These are phyloP conservation scores for Larix kaempferi DNA, from an alignment of 75 land plant species.

Conservation along the genomic window DNA sequence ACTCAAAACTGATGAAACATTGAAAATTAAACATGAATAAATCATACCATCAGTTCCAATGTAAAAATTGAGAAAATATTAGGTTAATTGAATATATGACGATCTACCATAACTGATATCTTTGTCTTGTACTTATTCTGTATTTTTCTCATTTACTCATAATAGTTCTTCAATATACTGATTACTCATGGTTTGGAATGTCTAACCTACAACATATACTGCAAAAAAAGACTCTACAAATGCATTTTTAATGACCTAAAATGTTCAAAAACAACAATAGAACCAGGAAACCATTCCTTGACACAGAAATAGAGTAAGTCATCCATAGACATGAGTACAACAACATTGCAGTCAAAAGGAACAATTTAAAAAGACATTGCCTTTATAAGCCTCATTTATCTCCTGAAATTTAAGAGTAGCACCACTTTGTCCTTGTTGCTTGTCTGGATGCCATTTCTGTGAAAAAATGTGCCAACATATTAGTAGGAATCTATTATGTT, in stretches of 20 bases:
- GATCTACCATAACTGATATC: not conserved
- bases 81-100: not conserved
- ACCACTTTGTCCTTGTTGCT: slow-evolving; percentile 57
- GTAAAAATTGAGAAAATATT: not conserved
- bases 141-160: too few relatives aligned
- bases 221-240: not conserved
- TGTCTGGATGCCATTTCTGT: slow-evolving; percentile 97
- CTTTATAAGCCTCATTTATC: slow-evolving; percentile 91
- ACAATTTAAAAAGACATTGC: slow-evolving; percentile 17
- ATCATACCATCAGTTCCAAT: not conserved
- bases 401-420: slow-evolving; percentile 79
- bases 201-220: not conserved
- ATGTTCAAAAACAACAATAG: not conserved
- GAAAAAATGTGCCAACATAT: slow-evolving; percentile 5
- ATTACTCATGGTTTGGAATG: not conserved
- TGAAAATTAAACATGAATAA: slow-evolving; percentile 7
- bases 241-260: not conserved
- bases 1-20: slow-evolving; percentile 82
- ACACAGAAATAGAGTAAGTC: not conserved
- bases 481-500: not conserved
- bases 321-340: not conserved
- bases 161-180: too few relatives aligned
- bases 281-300: not conserved
- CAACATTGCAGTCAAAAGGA: not conserved
- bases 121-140: too few relatives aligned